phyloP scores from a whole-genome alignment of 73 alveolate species.

The Vitrella brassicaformis region DNA sequence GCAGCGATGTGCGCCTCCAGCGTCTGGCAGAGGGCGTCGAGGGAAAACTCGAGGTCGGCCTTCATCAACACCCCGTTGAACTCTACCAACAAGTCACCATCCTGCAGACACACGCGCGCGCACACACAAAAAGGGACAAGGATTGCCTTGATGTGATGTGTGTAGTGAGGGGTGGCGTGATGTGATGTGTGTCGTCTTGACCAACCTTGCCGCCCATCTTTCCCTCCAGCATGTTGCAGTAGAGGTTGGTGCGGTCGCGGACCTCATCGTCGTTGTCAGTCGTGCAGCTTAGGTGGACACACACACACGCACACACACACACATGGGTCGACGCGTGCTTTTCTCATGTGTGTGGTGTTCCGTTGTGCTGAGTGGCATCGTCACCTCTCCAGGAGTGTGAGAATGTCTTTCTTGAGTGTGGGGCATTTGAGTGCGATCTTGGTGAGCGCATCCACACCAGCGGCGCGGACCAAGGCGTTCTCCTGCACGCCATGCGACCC shows the following conservation, averaged over 20 bases:
- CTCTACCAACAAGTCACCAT: too few species aligned
- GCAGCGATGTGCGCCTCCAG: neutral
- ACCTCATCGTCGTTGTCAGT: constrained; percentile 36
- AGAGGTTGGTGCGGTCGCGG: constrained; percentile 27
- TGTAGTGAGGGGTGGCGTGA: too few species aligned
- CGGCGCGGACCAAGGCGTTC: constrained; percentile 81
- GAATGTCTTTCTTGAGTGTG: constrained; percentile 47
- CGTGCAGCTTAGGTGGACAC: constrained; percentile 10
- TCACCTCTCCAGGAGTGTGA: constrained; percentile 50
- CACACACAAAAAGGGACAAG: too few species aligned
- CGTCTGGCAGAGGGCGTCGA: neutral
- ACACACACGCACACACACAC: neutral
- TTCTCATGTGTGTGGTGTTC: neutral
- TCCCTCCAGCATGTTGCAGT: neutral
- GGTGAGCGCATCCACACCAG: constrained; percentile 84
- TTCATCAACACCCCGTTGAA: too few species aligned
- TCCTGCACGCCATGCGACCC: too few species aligned
- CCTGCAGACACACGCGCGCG: too few species aligned
- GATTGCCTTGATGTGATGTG: too few species aligned
- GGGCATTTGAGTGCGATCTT: constrained; percentile 56
- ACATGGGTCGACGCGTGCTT: neutral
- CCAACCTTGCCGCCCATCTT: neutral
- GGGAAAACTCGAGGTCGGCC: neutral
- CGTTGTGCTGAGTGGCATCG: too few species aligned
- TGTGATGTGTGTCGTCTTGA: neutral